A percentile compares a stretch with the other conserved stretches of the same genome.
These are phyloP conservation scores for Pythium dissotocum DNA, from an alignment of 352 stramenopile species.

Conservation along the genomic window DNA sequence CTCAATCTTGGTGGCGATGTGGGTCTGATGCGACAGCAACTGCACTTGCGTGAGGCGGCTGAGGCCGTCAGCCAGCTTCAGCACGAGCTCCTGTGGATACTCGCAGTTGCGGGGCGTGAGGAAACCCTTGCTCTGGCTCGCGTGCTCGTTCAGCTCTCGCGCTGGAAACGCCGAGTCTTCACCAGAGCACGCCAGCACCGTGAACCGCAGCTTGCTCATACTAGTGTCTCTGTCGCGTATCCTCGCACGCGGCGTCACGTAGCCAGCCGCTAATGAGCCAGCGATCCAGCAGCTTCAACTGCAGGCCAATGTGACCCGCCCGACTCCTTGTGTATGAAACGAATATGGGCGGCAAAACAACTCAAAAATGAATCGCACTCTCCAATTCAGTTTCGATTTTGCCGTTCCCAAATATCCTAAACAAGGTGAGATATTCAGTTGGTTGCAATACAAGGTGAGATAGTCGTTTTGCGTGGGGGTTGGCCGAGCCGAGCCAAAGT, in stretches of 20 bases:
- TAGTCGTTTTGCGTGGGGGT: slow-evolving; percentile 1
- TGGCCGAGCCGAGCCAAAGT: slow-evolving; percentile 2
- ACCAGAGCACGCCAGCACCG: slow-evolving; percentile 82
- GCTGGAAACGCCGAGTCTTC: slow-evolving; percentile 87
- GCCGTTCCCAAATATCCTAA: background rate
- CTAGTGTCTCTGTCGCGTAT: background rate
- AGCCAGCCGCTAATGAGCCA: background rate
- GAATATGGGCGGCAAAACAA: background rate
- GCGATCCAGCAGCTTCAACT: background rate
- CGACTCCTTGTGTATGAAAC: background rate
- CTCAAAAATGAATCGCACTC: background rate
- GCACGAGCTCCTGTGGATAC: slow-evolving; percentile 92
- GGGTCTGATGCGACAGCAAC: slow-evolving; percentile 90
- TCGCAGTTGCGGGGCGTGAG: slow-evolving; percentile 90
- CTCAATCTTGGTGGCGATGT: slow-evolving; percentile 93
- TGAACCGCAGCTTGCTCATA: slow-evolving; percentile 87
- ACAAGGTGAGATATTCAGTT: background rate
- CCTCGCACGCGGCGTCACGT: background rate
- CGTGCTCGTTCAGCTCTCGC: slow-evolving; percentile 83
- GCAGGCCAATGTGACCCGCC: background rate
- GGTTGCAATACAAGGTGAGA: background rate
- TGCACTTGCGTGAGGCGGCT: slow-evolving; percentile 84
- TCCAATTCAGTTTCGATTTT: background rate
- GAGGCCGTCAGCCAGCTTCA: slow-evolving; percentile 73
- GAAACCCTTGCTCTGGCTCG: slow-evolving; percentile 55